Conservation (phyloP, 768 basidiomycete species). For the Tremella mesenterica region DNA sequence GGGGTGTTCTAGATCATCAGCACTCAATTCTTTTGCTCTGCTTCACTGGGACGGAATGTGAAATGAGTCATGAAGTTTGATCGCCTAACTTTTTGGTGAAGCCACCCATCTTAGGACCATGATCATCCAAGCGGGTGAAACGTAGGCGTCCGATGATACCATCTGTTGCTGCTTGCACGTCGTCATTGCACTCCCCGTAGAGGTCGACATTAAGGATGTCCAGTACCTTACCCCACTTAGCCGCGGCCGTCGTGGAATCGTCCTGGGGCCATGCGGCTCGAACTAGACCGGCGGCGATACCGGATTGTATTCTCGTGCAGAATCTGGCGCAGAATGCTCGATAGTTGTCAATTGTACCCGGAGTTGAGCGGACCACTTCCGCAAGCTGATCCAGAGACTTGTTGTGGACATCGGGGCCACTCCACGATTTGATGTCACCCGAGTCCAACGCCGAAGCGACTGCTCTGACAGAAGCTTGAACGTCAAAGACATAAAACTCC, state of each 20-base stretch:
- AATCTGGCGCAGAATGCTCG: constrained; percentile 55
- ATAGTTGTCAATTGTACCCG: constrained; percentile 55
- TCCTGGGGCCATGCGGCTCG: constrained; percentile 54
- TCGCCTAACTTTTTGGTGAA: constrained; percentile 59
- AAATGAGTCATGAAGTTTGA: no score
- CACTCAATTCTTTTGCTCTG: not conserved
- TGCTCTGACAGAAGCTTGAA: constrained; percentile 54
- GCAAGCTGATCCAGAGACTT: constrained; percentile 62
- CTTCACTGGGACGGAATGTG: no score
- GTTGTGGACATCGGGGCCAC: constrained; percentile 53
- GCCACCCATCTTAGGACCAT: constrained; percentile 75
- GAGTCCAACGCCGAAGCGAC: constrained; percentile 53
- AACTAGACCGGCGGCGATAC: constrained; percentile 64
- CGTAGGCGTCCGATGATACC: constrained; percentile 66
- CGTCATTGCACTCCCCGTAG: constrained; percentile 78
- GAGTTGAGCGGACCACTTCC: constrained; percentile 50
- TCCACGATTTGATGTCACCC: constrained; percentile 53
- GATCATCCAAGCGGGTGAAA: constrained; percentile 69
- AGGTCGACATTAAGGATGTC: constrained; percentile 82
- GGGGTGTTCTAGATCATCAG: constrained; percentile 54
- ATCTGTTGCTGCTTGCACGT: constrained; percentile 63
- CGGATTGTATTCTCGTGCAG: constrained; percentile 57
- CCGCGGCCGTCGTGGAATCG: constrained; percentile 54
- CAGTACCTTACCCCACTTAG: constrained; percentile 66
- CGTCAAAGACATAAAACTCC: constrained; percentile 89